Conservation (phyloP, 768 basidiomycete genomes). For the Phaffia australis region DNA sequence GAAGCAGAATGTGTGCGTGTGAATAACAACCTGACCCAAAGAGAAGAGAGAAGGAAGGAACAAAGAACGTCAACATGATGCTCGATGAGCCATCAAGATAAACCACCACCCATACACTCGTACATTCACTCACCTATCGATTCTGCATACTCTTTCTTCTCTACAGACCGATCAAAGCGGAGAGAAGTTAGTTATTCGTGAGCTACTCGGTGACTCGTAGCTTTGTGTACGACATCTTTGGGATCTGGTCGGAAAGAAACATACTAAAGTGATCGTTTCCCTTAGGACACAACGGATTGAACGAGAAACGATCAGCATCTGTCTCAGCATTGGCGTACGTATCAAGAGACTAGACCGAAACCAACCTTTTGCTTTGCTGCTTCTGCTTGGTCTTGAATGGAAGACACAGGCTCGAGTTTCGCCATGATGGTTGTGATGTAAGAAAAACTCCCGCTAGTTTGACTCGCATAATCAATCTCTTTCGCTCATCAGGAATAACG, state of each 20-base stretch:
- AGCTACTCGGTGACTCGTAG: too few species aligned
- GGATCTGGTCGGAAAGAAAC: too few species aligned
- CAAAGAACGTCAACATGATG: neutral
- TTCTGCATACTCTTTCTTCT: slow-evolving; percentile 13
- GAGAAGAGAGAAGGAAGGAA: neutral
- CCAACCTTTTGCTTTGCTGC: slow-evolving; percentile 12
- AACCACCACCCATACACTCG: neutral
- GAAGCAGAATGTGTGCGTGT: slow-evolving; percentile 14
- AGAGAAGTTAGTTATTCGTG: too few species aligned
- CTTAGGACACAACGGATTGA: neutral
- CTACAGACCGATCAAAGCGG: too few species aligned
- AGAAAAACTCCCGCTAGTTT: too few species aligned
- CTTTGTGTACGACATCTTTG: too few species aligned
- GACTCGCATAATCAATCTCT: too few species aligned
- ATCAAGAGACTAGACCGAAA: neutral
- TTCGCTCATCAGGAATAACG: too few species aligned
- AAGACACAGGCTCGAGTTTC: too few species aligned
- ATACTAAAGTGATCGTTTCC: slow-evolving; percentile 21
- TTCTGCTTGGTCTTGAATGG: slow-evolving; percentile 3
- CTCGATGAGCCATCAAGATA: neutral
- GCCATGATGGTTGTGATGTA: too few species aligned
- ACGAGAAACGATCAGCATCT: neutral
- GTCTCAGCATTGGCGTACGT: too few species aligned
- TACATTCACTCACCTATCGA: slow-evolving; percentile 17
- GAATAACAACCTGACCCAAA: slow-evolving; percentile 15